Evolutionary conservation across 1,284 basidiomycete species (phyloP), one percentile per base, ranked within the genome.

Genomic region (Ceratobasidium sp.): DNA sequence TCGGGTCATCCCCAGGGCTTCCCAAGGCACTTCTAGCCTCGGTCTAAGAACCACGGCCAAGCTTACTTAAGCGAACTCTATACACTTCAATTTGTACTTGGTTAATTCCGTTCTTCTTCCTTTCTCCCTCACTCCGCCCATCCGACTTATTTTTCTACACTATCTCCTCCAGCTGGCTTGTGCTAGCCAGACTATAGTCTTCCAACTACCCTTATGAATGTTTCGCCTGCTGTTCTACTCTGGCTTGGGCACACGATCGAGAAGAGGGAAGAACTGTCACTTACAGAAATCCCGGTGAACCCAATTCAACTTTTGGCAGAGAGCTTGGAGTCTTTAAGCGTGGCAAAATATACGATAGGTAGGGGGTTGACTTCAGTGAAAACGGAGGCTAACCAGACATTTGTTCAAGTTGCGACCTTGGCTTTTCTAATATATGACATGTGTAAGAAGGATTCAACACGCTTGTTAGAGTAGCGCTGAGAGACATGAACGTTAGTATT

Each of bases 271-370:
- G 21, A 16, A 30, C 38, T 43, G n/a, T n/a, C n/a, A n/a, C n/a
- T n/a, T n/a, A n/a, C n/a, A n/a, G 23, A 3, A n/a, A 35, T 30
- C 11, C 28, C 67, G n/a, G 38, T 30, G 23, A 49, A 70, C 54
- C 67, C 67, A n/a, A 49, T 70, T 3, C 38, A 49, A 23, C 23
- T 55, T 3, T 44, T 70, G 5, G 54, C 23, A 58, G 55, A 59
- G 11, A 21, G 43, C 5, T 30, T 70, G 18, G 67, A 58, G 23
- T 43, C 55, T n/a, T 16, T 70, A n/a, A 49, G 9, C 7, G 11
- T 70, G 4, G 67, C 67, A n/a, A 70, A 70, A 43, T 70, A 54
- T 30, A 26, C 49, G 43, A 58, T 58, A 30, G 67, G 67, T 59
- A 18, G 26, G 55, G 18, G n/a, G n/a, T n/a, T 9, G 8, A 6